Evolutionary conservation across 192 early-diverging fungal species (phyloP).

Genomic region (Coemansia aciculifera): DNA sequence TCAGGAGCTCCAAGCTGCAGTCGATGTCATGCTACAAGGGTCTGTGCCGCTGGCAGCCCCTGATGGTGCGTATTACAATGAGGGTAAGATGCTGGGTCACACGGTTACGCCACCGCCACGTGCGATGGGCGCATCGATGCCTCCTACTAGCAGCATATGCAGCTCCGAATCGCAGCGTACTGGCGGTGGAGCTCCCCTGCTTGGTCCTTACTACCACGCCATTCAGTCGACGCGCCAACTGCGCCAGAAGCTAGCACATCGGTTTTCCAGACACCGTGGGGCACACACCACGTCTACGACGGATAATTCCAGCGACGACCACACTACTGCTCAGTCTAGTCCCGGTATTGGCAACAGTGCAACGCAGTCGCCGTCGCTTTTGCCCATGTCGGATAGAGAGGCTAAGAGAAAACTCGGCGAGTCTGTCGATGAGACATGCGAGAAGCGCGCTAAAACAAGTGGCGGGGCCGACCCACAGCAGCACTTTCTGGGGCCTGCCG

Average conservation of each 20-base stretch:
- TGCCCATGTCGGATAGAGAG: neutral
- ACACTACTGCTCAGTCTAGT: neutral
- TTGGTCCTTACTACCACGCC: neutral
- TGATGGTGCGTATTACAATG: neutral
- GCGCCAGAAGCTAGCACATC: slow-evolving; percentile 9
- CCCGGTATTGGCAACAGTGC: neutral
- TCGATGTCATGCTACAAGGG: slow-evolving; percentile 39
- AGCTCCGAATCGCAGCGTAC: slow-evolving; percentile 1
- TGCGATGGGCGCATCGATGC: neutral
- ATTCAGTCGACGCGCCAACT: slow-evolving; percentile 11
- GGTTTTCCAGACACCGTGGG: slow-evolving; percentile 8
- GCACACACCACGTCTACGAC: neutral
- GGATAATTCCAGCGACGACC: neutral
- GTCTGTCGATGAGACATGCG: neutral
- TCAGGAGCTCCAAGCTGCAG: slow-evolving; percentile 38
- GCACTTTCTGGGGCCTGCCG: slow-evolving; percentile 8
- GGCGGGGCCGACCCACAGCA: neutral
- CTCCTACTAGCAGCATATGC: neutral
- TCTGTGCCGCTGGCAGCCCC: neutral
- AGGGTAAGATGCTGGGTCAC: slow-evolving; percentile 1
- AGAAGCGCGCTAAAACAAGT: slow-evolving; percentile 5
- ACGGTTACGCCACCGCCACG: slow-evolving; percentile 7
- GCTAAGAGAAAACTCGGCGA: slow-evolving; percentile 4
- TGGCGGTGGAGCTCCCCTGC: neutral
- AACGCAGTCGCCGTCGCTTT: neutral